phyloP scores from a whole-genome alignment of 2,329 filamentous ascomycete genomes.

The Cryphonectria nitschkei region DNA sequence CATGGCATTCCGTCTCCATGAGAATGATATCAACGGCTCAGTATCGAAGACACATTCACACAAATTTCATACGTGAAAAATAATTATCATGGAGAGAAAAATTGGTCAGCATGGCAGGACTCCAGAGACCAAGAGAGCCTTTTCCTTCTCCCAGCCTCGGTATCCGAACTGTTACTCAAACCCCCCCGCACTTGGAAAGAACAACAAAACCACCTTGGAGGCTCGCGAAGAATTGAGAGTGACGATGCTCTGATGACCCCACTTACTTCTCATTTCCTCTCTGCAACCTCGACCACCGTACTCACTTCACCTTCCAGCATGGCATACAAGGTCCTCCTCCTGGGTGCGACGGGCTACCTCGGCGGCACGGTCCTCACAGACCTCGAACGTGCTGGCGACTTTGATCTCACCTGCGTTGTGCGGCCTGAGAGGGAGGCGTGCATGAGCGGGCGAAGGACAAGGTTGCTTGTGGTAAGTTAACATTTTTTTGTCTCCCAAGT shows the following conservation, averaged over 20 bases:
- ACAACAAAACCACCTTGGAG: not conserved
- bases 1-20: no score
- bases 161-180: not conserved
- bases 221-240: not conserved
- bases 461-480: slow-evolving; percentile 7
- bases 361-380: slow-evolving; percentile 17
- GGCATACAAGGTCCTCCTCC: slow-evolving; percentile 5
- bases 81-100: not conserved
- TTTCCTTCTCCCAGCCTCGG: not conserved
- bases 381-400: slow-evolving; percentile 4
- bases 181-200: not conserved
- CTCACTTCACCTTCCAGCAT: slow-evolving; percentile 2
- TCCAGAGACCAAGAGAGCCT: not conserved
- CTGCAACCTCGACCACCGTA: not conserved
- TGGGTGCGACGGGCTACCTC: slow-evolving; percentile 17
- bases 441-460: not conserved
- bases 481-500: not conserved
- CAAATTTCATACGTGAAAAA: not conserved
- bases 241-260: not conserved
- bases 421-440: slow-evolving; percentile 4
- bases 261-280: not conserved
- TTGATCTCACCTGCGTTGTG: slow-evolving; percentile 16
- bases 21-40: not conserved
- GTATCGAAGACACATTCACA: no score
- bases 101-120: not conserved